Conservation (phyloP, 148 eudicot genomes). For the Rhododendron molle region DNA sequence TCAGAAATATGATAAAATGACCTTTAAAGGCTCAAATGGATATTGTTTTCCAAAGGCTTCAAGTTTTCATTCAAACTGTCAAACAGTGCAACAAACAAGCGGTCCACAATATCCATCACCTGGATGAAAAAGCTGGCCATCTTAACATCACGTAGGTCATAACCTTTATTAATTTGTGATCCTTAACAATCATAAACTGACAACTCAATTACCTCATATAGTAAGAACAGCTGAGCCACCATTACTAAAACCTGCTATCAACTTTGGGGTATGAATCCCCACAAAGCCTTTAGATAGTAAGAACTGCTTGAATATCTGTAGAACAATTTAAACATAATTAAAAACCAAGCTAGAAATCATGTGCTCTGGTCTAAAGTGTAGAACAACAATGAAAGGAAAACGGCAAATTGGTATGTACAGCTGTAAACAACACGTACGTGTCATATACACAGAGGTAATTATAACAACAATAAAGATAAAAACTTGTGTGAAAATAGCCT, state of each 20-base stretch:
- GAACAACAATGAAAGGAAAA: not conserved
- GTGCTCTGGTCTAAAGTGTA: no score
- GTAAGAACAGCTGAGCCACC: conserved; percentile 66
- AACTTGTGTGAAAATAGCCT: not conserved
- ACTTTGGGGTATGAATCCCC: conserved; percentile 82
- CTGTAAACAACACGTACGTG: not conserved
- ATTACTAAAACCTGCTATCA: conserved; percentile 38
- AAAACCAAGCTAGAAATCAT: not conserved
- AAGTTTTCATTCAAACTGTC: conserved; percentile 62
- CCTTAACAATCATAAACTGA: no score
- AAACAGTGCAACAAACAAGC: conserved; percentile 69
- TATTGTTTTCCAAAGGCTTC: no score
- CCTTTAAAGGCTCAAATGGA: no score
- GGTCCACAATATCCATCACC: conserved; percentile 91
- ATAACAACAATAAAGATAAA: not conserved
- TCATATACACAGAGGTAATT: not conserved
- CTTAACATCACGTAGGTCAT: not conserved
- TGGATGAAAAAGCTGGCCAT: conserved; percentile 24
- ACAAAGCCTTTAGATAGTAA: conserved; percentile 55
- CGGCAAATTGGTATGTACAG: not conserved
- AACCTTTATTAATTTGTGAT: not conserved
- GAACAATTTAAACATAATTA: not conserved
- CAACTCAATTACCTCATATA: no score
- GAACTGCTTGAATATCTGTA: conserved; percentile 66
- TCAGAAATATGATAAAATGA: not conserved